These are phyloP conservation scores for Nakazawaea wickerhamii DNA, from an alignment of 805 yeast genomes.

Conservation along the genomic window DNA sequence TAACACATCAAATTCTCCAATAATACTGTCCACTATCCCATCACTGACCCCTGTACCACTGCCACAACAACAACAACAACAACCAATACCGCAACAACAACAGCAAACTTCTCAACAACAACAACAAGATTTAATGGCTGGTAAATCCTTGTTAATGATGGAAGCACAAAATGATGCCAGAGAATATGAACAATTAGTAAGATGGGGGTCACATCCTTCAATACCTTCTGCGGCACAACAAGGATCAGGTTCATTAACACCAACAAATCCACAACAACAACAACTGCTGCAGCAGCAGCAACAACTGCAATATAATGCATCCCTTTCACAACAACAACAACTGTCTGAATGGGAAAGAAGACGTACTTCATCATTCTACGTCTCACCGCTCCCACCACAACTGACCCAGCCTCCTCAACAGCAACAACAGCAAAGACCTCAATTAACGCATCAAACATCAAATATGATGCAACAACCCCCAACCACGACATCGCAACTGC, in stretches of 20 bases:
- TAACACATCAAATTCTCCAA: slow-evolving; percentile 16
- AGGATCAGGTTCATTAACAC: slow-evolving; percentile 9
- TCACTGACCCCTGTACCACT: slow-evolving; percentile 12
- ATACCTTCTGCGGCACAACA: slow-evolving; percentile 2
- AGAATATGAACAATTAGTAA: slow-evolving; percentile 43
- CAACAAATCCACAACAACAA: slow-evolving; percentile 7
- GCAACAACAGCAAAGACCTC: slow-evolving; percentile 13
- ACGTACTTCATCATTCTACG: slow-evolving; percentile 8
- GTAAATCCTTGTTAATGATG: slow-evolving; percentile 38
- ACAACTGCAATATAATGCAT: slow-evolving; percentile 17
- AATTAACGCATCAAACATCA: not conserved
- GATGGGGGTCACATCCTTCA: slow-evolving; percentile 21
- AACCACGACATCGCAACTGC: slow-evolving; percentile 15
- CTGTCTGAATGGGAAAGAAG: slow-evolving; percentile 13
- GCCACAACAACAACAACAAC: slow-evolving; percentile 6
- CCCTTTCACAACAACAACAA: slow-evolving; percentile 13
- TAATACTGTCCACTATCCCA: slow-evolving; percentile 7
- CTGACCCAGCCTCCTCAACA: slow-evolving; percentile 13
- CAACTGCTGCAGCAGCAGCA: slow-evolving; percentile 12
- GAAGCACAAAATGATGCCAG: slow-evolving; percentile 40
- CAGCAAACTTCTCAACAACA: slow-evolving; percentile 14
- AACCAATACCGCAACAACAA: slow-evolving; percentile 8
- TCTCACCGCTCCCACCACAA: slow-evolving; percentile 7
- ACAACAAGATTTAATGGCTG: slow-evolving; percentile 26
- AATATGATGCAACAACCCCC: slow-evolving; percentile 1